These are phyloP conservation scores for Diutina sp. DNA, from an alignment of 1,139 yeast species.

Conservation along the genomic window DNA sequence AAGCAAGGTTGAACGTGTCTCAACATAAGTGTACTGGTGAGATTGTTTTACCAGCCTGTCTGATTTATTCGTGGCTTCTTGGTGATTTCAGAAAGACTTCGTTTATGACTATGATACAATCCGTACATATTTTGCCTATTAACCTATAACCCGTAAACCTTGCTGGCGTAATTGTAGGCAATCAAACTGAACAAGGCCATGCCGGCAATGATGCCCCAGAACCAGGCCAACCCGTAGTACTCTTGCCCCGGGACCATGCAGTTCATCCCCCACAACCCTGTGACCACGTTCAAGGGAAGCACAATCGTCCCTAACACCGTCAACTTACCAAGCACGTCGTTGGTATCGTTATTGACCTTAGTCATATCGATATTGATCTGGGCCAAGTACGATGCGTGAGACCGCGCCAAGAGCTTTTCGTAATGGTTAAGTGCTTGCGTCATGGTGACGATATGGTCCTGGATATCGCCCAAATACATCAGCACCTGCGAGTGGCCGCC, in stretches of 20 bases:
- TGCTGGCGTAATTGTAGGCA: constrained; percentile 30
- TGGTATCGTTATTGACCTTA: constrained; percentile 91
- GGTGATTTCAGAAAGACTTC: no score
- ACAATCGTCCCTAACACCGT: constrained; percentile 92
- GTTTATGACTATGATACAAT: not conserved
- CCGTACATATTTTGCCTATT: no score
- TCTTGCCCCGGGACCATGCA: constrained; percentile 92
- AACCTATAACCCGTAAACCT: constrained; percentile 10
- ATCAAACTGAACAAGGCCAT: constrained; percentile 26
- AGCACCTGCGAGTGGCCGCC: constrained; percentile 38
- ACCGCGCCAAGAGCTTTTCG: constrained; percentile 83
- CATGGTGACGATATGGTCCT: constrained; percentile 93
- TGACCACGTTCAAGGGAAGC: constrained; percentile 83
- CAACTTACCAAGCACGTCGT: constrained; percentile 87
- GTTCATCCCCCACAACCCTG: constrained; percentile 99
- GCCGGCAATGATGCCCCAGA: constrained; percentile 33
- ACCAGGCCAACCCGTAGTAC: constrained; percentile 65
- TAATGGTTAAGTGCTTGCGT: constrained; percentile 88
- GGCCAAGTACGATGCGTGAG: constrained; percentile 90
- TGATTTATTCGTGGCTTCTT: no score
- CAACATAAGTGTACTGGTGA: no score
- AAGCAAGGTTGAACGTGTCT: no score
- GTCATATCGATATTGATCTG: constrained; percentile 97
- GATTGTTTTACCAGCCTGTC: no score
- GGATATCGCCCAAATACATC: constrained; percentile 75